Evolutionary conservation across 2,329 filamentous ascomycete genomes (phyloP).

Genomic region (Elsinoe fawcettii): DNA sequence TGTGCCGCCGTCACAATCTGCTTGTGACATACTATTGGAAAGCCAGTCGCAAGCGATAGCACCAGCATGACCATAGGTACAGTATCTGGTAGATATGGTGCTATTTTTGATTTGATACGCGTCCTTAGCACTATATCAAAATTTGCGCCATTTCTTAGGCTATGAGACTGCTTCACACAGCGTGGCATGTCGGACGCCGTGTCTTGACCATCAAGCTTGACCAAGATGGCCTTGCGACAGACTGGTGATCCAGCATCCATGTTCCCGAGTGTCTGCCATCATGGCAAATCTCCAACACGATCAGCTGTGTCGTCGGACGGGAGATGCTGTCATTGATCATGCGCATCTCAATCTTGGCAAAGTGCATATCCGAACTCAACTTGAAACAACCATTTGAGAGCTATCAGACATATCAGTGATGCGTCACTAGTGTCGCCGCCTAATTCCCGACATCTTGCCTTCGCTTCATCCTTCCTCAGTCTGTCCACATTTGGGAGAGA

Average conservation of each 20-base stretch:
- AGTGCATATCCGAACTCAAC: background rate
- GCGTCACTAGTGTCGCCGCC: background rate
- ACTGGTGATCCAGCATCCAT: background rate
- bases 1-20: background rate
- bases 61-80: background rate
- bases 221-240: background rate
- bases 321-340: background rate
- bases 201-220: background rate
- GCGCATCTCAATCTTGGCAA: slow-evolving; percentile 1
- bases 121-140: background rate
- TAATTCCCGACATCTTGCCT: background rate
- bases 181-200: background rate
- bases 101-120: slow-evolving; percentile 3
- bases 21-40: background rate
- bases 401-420: slow-evolving; percentile 1
- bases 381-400: slow-evolving; percentile 3
- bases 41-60: background rate
- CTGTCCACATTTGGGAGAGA: no score
- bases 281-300: background rate
- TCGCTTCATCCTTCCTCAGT: background rate
- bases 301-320: background rate
- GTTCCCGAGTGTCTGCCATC: background rate
- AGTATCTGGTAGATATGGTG: background rate
- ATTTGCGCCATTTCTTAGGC: background rate
- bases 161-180: background rate